Percentiles rank a stretch among this genome's conserved stretches.
Conservation (phyloP, 495 filamentous ascomycete genomes). For the Friedmanniomyces simplex region DNA sequence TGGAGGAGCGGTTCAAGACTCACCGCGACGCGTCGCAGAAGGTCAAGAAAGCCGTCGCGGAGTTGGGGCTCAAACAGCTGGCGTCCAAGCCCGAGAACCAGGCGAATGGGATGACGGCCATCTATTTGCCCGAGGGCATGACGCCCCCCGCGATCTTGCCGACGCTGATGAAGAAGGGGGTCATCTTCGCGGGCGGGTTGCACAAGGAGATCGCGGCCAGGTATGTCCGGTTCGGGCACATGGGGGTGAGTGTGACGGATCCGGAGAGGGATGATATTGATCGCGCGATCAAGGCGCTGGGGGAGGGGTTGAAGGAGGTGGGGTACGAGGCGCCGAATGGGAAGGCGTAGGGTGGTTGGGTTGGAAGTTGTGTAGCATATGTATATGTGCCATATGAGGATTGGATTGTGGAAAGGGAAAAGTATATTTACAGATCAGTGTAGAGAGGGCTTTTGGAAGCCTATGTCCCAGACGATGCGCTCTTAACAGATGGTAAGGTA, state of each 20-base stretch:
- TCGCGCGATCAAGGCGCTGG: constrained; percentile 66
- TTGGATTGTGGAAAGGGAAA: too few relatives aligned
- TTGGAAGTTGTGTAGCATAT: too few relatives aligned
- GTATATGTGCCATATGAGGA: too few relatives aligned
- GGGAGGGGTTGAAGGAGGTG: constrained; percentile 60
- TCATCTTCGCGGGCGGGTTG: constrained; percentile 88
- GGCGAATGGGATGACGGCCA: constrained; percentile 94
- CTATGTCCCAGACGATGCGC: too few relatives aligned
- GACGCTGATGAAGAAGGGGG: constrained; percentile 75
- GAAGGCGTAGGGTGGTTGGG: too few relatives aligned
- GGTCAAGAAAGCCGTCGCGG: constrained; percentile 69
- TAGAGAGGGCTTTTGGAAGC: too few relatives aligned
- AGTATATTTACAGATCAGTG: too few relatives aligned
- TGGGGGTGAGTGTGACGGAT: constrained; percentile 72
- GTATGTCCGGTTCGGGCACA: constrained; percentile 78
- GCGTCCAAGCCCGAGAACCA: constrained; percentile 77
- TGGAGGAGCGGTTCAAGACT: too few relatives aligned
- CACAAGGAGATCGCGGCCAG: constrained; percentile 73
- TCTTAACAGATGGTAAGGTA: too few relatives aligned
- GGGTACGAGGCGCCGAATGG: constrained; percentile 33
- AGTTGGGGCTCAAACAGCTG: constrained; percentile 76
- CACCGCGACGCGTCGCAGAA: constrained; percentile 67
- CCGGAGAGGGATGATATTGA: constrained; percentile 61
- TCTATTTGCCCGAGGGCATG: constrained; percentile 81
- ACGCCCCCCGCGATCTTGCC: constrained; percentile 72